Evolutionary conservation across 345 rosid genomes (phyloP).

Genomic region (Salix purpurea): DNA sequence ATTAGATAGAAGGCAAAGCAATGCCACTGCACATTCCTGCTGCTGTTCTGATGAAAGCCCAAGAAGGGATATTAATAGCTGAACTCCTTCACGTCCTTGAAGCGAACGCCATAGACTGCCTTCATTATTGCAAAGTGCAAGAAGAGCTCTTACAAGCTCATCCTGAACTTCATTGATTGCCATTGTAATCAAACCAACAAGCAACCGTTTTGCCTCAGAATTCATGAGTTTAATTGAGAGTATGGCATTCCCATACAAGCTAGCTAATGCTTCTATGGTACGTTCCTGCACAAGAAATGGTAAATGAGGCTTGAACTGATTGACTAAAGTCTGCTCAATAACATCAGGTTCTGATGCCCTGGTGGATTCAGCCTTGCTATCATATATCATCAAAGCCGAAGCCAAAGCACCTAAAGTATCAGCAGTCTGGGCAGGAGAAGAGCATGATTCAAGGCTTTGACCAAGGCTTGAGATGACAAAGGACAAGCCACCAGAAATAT

Average conservation of each 20-base stretch:
- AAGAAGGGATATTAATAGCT: conserved; percentile 90
- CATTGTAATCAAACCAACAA: conserved; percentile 98
- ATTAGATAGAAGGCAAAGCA: conserved; percentile 84
- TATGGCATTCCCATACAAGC: conserved; percentile 85
- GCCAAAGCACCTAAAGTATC: conserved; percentile 98
- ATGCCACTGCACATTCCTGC: conserved; percentile 99
- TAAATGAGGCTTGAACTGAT: conserved; percentile 82
- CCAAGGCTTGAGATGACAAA: conserved; percentile 97
- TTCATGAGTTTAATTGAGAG: conserved; percentile 71
- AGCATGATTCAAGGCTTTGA: conserved; percentile 97
- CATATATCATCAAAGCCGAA: conserved; percentile 99
- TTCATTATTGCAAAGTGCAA: conserved; percentile 76
- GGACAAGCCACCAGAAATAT: conserved; percentile 97
- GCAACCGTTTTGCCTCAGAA: conserved; percentile 92
- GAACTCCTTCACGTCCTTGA: conserved; percentile 99
- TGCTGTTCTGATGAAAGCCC: conserved; percentile 99
- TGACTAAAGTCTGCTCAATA: conserved; percentile 79
- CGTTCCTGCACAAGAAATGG: conserved; percentile 97
- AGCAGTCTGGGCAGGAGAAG: conserved; percentile 89
- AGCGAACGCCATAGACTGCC: conserved; percentile 92
- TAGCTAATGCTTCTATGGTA: conserved; percentile 95
- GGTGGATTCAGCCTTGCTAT: conserved; percentile 73
- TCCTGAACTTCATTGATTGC: conserved; percentile 91
- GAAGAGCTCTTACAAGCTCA: conserved; percentile 87
- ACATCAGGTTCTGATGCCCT: conserved; percentile 73